Evolutionary conservation across 2,329 filamentous ascomycete species (phyloP), one percentile per base, ranked within the genome.

Genomic region (Purpureocillium takamizusanense): DNA sequence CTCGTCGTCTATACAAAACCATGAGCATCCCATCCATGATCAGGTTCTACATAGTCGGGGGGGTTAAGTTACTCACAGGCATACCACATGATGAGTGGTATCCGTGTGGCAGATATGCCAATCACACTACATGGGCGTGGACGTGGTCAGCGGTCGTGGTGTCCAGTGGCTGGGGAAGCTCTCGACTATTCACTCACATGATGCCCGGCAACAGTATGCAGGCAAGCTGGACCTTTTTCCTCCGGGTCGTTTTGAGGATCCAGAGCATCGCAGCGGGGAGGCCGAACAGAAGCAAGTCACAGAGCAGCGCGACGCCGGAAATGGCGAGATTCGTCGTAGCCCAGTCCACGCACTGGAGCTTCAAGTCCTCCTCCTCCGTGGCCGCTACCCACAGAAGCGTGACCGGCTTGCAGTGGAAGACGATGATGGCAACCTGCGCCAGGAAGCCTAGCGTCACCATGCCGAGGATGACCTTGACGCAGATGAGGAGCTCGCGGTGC

Each of bases 261-360:
- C 17, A 15, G 35, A 41, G 23, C 39, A 41, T 41, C 2, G 35
- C 31, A 4, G 32, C 17, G 5, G 39, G 39, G 16, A 41, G 7
- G 28, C 39, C 39, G 16, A 41, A 41, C 16, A 41, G 35, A 13
- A 41, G 17, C 4, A 41, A 11, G 28, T 41, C 39, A 25, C 25
- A 37, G 31, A 28, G 11, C 3, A 41, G 32, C 1, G 39, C 37
- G 15, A 41, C 31, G 31, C 7, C 17, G 10, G 39, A 37, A 11
- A 16, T 35, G 8, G 17, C 13, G 17, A 7, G 17, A 27, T 34
- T 25, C 9, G 35, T 31, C 1, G 30, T 15, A 10, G 23, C 8
- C 35, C 35, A 41, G 2, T 9, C 4, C 25, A 41, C 3, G 17
- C 39, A 41, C 11, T 16, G 14, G 7, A 14, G 3, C 10, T 17